Percentiles rank a stretch among this genome's conserved stretches.
Evolutionary conservation across 164 flowering plant genomes (phyloP).

Genomic region (Pachysandra terminalis): DNA sequence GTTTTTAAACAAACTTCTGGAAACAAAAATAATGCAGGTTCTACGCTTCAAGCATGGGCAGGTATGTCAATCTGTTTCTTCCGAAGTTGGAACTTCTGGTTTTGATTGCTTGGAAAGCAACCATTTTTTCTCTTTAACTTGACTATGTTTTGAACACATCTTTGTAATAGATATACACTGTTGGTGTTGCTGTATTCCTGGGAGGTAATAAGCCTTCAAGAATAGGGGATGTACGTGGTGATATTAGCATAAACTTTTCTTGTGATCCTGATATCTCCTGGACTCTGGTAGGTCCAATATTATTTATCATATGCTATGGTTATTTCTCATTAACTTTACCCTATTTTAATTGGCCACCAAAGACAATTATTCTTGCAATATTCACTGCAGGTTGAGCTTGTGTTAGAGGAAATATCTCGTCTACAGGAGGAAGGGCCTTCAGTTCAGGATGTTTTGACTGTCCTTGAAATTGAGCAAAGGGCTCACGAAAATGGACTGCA

Average conservation of each 20-base stretch:
- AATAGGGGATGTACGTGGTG: slow-evolving; percentile 86
- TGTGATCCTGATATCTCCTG: slow-evolving; percentile 90
- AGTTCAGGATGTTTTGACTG: slow-evolving; percentile 67
- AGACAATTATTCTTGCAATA: neutral
- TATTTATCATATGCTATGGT: neutral
- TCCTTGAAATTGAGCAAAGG: slow-evolving; percentile 94
- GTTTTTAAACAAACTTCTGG: slow-evolving; percentile 84
- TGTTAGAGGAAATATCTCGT: slow-evolving; percentile 68
- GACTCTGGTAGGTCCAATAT: slow-evolving; percentile 47
- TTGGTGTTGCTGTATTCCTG: slow-evolving; percentile 88
- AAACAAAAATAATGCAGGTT: slow-evolving; percentile 85
- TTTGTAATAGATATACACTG: slow-evolving; percentile 71
- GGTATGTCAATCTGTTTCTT: slow-evolving; percentile 46
- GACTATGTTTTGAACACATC: slow-evolving; percentile 4
- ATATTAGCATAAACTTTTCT: slow-evolving; percentile 82
- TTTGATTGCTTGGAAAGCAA: neutral
- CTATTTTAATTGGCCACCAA: neutral
- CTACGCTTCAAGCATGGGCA: slow-evolving; percentile 96
- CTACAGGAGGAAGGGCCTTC: slow-evolving; percentile 93
- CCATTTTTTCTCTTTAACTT: neutral
- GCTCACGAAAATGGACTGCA: slow-evolving; percentile 97
- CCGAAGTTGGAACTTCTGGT: neutral
- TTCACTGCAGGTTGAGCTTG: slow-evolving; percentile 66
- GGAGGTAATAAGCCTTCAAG: slow-evolving; percentile 95
- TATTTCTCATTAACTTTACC: neutral